Evolutionary conservation across 2,329 filamentous ascomycete genomes (phyloP).

Genomic region (Pseudocercospora crystallina): DNA sequence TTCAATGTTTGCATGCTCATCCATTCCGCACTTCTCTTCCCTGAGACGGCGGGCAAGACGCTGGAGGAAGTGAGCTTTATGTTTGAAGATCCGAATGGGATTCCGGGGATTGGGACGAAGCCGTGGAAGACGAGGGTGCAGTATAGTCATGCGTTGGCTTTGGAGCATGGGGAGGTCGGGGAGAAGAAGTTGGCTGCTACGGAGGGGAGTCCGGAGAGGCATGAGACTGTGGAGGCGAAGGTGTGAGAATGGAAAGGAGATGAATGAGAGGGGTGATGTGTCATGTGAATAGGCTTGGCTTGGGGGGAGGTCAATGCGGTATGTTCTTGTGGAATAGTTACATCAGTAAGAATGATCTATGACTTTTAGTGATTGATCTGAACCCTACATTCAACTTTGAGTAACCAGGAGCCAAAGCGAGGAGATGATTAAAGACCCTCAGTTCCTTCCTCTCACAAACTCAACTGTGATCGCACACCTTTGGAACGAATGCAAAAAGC

Average conservation of each 20-base stretch:
- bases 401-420: no score
- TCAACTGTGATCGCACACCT: no score
- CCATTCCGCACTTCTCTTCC: constrained; percentile 62
- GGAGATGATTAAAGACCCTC: no score
- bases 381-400: no score
- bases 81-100: constrained; percentile 51
- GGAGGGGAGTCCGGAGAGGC: not conserved
- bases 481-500: no score
- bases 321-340: no score
- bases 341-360: no score
- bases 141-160: not conserved
- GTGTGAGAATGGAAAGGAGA: not conserved
- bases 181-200: constrained; percentile 5
- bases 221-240: not conserved
- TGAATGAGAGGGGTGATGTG: no score
- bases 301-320: no score
- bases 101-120: constrained; percentile 50
- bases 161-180: constrained; percentile 8
- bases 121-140: constrained; percentile 13
- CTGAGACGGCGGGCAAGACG: constrained; percentile 70
- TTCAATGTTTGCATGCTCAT: constrained; percentile 69
- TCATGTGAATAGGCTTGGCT: no score
- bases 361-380: no score
- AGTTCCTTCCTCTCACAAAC: no score
- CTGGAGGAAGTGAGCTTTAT: constrained; percentile 76